Base-by-base conservation (phyloP, 768 basidiomycete genomes). In the Punctularia strigosozonata region DNA sequence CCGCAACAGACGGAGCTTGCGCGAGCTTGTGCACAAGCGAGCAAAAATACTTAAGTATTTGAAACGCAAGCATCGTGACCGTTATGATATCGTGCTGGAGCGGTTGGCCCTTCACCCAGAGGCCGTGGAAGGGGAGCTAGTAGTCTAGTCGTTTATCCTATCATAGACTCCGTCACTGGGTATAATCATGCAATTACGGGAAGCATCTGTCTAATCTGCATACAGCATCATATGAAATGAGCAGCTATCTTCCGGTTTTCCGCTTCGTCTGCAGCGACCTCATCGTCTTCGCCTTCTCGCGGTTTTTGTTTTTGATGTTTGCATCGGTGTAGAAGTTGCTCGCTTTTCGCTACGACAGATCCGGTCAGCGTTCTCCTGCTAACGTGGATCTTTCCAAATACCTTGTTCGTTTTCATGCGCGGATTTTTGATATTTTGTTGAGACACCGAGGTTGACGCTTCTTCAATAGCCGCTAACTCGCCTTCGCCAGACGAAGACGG, bases 371-470 rank as follows among this genome's bases (percentile, higher is more conserved):
- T 42, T 1, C 17, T 14, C 10, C 24, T 12, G 41, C 22, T 30
- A 39, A 39, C 40, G 40, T 32, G 32, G 17, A 38, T 40, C 18
- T 43, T 22, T 42, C 2, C 5, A 45, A 45, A 30, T 55, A 80
- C 85, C 66, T 99, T 99, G 68, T 79, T 89, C 1, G 95, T 98
- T 50, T 75, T 94, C 87, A 94, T 85, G 14, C 94, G 83, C 20
- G 71, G 56, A 47, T 72, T 82, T 53, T 58, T 64, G n/a, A n/a
- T n/a, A n/a, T 36, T 56, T 59, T 13, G 53, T 39, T 22, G 50
- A 49, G 6, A 52, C 31, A 62, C 68, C 19, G 59, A 59, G 12
- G 65, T 62, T 1, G 57, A 49, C 1, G 43, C 45, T 19, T 42
- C 46, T 20, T 54, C 53, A 45, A 52, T 66, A 58, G 20, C 38